These are phyloP conservation scores for Linnemannia schmuckeri DNA, from an alignment of 192 early-diverging fungal genomes.

Conservation along the genomic window DNA sequence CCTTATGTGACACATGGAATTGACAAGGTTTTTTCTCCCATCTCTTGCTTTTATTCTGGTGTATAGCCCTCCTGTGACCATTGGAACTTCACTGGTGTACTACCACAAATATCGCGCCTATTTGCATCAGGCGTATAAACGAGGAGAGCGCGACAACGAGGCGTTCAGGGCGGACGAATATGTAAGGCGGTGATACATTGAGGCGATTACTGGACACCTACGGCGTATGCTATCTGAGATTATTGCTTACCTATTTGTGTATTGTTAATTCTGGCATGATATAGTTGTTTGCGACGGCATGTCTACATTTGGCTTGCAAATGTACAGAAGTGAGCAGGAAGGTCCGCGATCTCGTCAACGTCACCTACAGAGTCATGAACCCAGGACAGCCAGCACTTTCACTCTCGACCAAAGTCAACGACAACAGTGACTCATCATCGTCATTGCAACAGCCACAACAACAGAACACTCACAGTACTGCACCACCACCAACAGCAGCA, in stretches of 20 bases:
- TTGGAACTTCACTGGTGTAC: conserved; percentile 63
- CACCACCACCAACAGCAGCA: conserved; percentile 48
- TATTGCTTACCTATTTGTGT: not conserved
- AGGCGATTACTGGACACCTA: not conserved
- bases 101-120: conserved; percentile 63
- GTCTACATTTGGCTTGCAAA: conserved; percentile 66
- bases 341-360: conserved; percentile 67
- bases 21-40: not conserved
- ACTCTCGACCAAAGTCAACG: conserved; percentile 35
- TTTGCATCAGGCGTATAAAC: conserved; percentile 39
- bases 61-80: conserved; percentile 61
- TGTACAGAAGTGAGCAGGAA: conserved; percentile 66
- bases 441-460: conserved; percentile 17
- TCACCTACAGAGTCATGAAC: conserved; percentile 58
- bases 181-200: conserved; percentile 14
- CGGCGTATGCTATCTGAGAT: not conserved
- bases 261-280: too few species aligned
- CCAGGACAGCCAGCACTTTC: conserved; percentile 28
- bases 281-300: conserved; percentile 66
- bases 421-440: not conserved
- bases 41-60: not conserved
- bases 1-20: not conserved
- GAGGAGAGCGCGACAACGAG: conserved; percentile 49
- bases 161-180: conserved; percentile 55
- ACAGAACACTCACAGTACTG: conserved; percentile 8